Evolutionary conservation across 1,284 basidiomycete genomes (phyloP).

Genomic region (Coniferiporia weirii): DNA sequence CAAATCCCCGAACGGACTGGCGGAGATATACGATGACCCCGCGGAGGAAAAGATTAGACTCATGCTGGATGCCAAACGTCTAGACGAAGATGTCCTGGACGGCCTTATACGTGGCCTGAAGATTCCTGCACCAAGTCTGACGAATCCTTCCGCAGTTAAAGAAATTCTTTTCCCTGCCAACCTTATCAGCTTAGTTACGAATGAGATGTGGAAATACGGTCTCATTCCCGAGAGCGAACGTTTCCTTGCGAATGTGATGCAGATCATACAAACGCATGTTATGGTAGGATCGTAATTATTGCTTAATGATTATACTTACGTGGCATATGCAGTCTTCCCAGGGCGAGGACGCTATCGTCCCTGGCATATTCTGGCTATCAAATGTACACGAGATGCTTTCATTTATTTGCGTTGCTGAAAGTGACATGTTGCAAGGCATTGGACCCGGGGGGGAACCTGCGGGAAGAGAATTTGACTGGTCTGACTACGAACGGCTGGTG

Average conservation of each 20-base stretch:
- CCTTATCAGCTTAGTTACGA: conserved; percentile 93
- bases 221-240: conserved; percentile 96
- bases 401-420: conserved; percentile 97
- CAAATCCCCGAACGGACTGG: conserved; percentile 64
- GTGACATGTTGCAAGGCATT: conserved; percentile 97
- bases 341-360: conserved; percentile 92
- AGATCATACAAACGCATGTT: conserved; percentile 94
- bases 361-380: conserved; percentile 98
- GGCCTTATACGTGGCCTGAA: conserved; percentile 90
- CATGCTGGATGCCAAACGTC: conserved; percentile 85
- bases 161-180: conserved; percentile 99
- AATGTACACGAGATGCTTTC: conserved; percentile 99
- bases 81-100: conserved; percentile 93
- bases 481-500: conserved; percentile 93
- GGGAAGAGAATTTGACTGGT: conserved; percentile 93
- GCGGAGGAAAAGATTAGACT: conserved; percentile 94
- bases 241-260: conserved; percentile 99
- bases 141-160: conserved; percentile 90
- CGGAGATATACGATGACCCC: conserved; percentile 80
- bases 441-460: conserved; percentile 92
- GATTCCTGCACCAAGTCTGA: conserved; percentile 87
- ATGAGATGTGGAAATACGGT: conserved; percentile 99
- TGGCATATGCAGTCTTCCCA: conserved; percentile 65
- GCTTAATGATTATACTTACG: conserved; percentile 14
- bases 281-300: conserved; percentile 66